These are phyloP conservation scores for Scheffersomyces segobiensis DNA, from an alignment of 1,139 yeast genomes.

Conservation along the genomic window DNA sequence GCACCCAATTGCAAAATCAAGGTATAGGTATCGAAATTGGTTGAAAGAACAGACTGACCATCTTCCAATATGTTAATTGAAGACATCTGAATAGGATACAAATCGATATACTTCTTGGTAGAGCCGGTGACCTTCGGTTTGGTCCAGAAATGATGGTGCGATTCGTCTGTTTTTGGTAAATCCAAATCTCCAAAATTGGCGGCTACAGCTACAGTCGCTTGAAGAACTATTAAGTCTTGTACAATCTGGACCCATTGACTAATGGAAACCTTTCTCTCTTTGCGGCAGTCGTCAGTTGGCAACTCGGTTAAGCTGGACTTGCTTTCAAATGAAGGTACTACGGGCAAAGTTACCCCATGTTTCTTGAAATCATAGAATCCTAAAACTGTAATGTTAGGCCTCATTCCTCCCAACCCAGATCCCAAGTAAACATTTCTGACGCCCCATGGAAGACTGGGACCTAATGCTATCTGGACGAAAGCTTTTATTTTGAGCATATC, in stretches of 20 bases:
- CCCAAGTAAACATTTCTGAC: constrained; percentile 88
- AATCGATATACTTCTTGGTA: constrained; percentile 64
- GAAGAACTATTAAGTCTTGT: constrained; percentile 90
- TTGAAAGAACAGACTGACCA: constrained; percentile 72
- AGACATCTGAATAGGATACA: constrained; percentile 96
- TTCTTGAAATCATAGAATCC: constrained; percentile 75
- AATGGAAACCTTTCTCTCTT: constrained; percentile 67
- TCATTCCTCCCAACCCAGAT: constrained; percentile 96
- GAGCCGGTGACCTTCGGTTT: constrained; percentile 14
- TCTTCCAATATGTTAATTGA: constrained; percentile 66
- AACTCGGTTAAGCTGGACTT: constrained; percentile 29
- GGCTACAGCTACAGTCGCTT: constrained; percentile 91
- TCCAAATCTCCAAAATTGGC: constrained; percentile 71
- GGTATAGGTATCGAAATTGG: constrained; percentile 94
- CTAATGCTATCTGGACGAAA: constrained; percentile 87
- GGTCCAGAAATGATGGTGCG: constrained; percentile 19
- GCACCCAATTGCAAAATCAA: constrained; percentile 91
- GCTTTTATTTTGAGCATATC: constrained; percentile 82
- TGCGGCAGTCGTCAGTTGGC: constrained; percentile 82
- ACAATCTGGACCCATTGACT: constrained; percentile 90
- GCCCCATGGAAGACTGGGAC: constrained; percentile 94
- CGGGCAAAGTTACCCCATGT: constrained; percentile 37
- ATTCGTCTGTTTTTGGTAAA: constrained; percentile 46
- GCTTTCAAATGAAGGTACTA: constrained; percentile 15
- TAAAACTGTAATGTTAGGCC: constrained; percentile 87